Conservation (phyloP, 208 protist genomes). For the Leishmania braziliensis region DNA sequence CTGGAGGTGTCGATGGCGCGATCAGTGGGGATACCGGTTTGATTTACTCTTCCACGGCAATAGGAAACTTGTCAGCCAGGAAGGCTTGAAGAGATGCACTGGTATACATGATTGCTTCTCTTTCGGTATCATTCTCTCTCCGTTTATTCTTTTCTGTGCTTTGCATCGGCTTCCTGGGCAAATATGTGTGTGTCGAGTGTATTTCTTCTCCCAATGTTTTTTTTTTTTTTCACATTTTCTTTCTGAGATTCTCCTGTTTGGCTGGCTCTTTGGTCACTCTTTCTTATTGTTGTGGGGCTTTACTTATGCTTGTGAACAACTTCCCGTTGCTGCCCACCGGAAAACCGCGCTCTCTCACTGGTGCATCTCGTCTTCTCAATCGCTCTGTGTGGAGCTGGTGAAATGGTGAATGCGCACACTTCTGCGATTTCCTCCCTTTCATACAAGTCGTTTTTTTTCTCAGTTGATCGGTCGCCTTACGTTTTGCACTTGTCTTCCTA, state of each 20-base stretch:
- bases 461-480: conserved; percentile 7
- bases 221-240: conserved; percentile 20
- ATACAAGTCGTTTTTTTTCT: conserved; percentile 17
- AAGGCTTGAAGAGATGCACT: neutral
- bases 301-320: neutral
- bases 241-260: conserved; percentile 5
- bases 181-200: neutral
- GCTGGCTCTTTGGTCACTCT: neutral
- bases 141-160: neutral
- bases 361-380: too few species aligned
- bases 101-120: neutral
- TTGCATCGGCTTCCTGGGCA: too few species aligned
- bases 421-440: neutral
- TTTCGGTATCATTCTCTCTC: neutral
- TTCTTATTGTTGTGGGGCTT: neutral
- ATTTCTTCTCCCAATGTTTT: conserved; percentile 10
- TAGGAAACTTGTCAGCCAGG: neutral
- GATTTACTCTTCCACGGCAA: neutral
- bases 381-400: too few species aligned
- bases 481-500: conserved; percentile 12
- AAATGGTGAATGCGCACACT: too few species aligned
- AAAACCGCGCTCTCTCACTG: neutral
- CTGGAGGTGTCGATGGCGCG: neutral
- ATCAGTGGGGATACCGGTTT: neutral
- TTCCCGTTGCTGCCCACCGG: neutral